Evolutionary conservation across 176 grass and related monocot genomes (phyloP).

Genomic region (Cocos nucifera): DNA sequence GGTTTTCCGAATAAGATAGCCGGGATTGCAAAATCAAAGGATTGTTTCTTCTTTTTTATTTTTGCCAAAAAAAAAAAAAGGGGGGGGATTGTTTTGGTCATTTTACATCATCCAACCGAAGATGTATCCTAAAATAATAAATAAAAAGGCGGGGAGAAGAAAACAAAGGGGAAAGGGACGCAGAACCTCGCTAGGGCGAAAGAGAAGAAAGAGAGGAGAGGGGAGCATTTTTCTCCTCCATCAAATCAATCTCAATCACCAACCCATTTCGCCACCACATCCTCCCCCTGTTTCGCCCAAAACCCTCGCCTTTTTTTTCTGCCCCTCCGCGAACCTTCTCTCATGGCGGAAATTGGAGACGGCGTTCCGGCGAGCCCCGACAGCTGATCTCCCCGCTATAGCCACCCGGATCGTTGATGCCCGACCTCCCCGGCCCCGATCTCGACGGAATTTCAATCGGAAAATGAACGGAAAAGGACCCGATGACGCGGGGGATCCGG

Average conservation of each 20-base stretch:
- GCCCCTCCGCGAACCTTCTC: neutral
- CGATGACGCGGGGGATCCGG: neutral
- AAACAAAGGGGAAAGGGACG: too few relatives aligned
- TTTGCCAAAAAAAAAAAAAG: too few relatives aligned
- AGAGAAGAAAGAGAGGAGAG: too few relatives aligned
- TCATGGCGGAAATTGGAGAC: too few relatives aligned
- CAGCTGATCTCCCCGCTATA: conserved; percentile 2
- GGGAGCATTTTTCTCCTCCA: neutral
- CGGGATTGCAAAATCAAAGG: too few relatives aligned
- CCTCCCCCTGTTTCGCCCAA: neutral
- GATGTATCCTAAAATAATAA: too few relatives aligned
- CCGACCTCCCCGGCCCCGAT: neutral
- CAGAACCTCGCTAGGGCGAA: too few relatives aligned
- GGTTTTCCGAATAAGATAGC: too few relatives aligned
- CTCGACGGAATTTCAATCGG: conserved; percentile 4
- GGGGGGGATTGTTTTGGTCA: too few relatives aligned
- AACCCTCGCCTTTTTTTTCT: neutral
- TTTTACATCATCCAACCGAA: too few relatives aligned
- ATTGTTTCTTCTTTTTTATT: too few relatives aligned
- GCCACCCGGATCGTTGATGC: neutral
- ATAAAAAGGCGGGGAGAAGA: too few relatives aligned
- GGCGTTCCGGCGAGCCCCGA: neutral
- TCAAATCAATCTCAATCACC: conserved; percentile 5
- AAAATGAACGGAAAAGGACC: conserved; percentile 10
- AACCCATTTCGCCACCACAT: neutral